phyloP scores from a whole-genome alignment of 345 rosid species.

The Carallia pectinifolia region DNA sequence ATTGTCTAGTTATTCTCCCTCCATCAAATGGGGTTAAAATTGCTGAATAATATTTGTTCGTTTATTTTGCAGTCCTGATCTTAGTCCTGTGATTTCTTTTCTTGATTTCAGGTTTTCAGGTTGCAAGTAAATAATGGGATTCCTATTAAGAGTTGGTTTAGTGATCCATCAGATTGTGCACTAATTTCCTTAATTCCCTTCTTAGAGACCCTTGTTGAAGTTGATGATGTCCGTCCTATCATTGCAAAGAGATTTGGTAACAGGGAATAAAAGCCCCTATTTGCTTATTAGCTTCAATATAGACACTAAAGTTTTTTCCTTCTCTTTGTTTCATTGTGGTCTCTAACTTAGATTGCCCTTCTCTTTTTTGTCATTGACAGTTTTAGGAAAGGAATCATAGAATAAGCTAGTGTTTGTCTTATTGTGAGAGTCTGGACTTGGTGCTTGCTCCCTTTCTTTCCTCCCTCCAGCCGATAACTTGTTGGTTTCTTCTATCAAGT shows the following conservation, averaged over 20 bases:
- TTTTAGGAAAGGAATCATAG: constrained; percentile 28
- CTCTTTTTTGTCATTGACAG: constrained; percentile 13
- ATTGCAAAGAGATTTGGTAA: constrained; percentile 85
- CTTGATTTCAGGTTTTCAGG: constrained; percentile 73
- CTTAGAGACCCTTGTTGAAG: constrained; percentile 79
- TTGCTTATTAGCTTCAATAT: constrained; percentile 34
- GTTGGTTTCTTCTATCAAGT: constrained; percentile 30
- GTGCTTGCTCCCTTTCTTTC: constrained; percentile 24
- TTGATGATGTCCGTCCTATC: constrained; percentile 89
- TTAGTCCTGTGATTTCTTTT: constrained; percentile 12
- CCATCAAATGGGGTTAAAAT: background rate
- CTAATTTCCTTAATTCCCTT: constrained; percentile 83
- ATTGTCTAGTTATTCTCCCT: background rate
- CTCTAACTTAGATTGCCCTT: constrained; percentile 28
- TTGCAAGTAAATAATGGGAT: constrained; percentile 94
- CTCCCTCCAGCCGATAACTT: constrained; percentile 29
- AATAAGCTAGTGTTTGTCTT: constrained; percentile 33
- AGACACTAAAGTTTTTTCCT: constrained; percentile 27
- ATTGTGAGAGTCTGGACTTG: constrained; percentile 35
- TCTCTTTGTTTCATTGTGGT: constrained; percentile 15
- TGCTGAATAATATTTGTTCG: background rate
- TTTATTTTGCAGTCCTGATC: constrained; percentile 12
- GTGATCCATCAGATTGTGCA: constrained; percentile 83
- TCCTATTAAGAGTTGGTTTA: constrained; percentile 96
- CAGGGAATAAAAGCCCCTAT: constrained; percentile 47